Percentiles rank a stretch among this genome's conserved stretches.
phyloP scores from a whole-genome alignment of 805 yeast species.

The Myxozyma mucilagina region DNA sequence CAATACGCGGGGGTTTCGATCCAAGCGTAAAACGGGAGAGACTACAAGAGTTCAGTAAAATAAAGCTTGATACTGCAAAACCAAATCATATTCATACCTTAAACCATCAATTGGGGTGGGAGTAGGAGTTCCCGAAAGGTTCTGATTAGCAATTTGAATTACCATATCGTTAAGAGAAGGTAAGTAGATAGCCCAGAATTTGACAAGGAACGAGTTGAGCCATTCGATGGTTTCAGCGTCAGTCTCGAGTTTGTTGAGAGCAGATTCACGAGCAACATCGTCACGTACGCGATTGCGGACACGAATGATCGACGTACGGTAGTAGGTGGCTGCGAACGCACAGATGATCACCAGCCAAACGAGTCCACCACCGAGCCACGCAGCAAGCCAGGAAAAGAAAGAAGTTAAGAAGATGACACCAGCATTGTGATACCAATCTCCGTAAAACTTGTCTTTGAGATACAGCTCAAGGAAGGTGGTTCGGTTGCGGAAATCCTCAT shows the following conservation, averaged over 20 bases:
- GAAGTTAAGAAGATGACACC: conserved; percentile 69
- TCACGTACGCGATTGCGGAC: conserved; percentile 75
- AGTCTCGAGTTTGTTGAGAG: conserved; percentile 75
- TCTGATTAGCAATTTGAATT: conserved; percentile 80
- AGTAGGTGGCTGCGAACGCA: conserved; percentile 61
- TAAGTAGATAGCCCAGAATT: conserved; percentile 89
- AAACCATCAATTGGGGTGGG: conserved; percentile 83
- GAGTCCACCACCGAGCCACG: conserved; percentile 71
- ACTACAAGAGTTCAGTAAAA: background rate
- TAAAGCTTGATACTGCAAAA: background rate
- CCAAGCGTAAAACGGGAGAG: conserved; percentile 69
- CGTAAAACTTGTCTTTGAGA: conserved; percentile 73
- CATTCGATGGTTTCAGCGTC: conserved; percentile 95
- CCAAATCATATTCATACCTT: conserved; percentile 36
- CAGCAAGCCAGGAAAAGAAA: conserved; percentile 72
- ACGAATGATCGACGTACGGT: conserved; percentile 80
- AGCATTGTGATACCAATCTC: conserved; percentile 96
- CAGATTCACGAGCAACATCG: conserved; percentile 80
- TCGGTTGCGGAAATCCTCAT: conserved; percentile 37
- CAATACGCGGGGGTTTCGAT: conserved; percentile 92
- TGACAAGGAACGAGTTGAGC: conserved; percentile 84
- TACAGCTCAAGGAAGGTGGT: conserved; percentile 75
- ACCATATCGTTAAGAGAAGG: conserved; percentile 86
- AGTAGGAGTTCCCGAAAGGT: conserved; percentile 66
- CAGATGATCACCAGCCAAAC: conserved; percentile 80